These are phyloP conservation scores for Metschnikowia proteae DNA, from an alignment of 805 yeast genomes.

Conservation along the genomic window DNA sequence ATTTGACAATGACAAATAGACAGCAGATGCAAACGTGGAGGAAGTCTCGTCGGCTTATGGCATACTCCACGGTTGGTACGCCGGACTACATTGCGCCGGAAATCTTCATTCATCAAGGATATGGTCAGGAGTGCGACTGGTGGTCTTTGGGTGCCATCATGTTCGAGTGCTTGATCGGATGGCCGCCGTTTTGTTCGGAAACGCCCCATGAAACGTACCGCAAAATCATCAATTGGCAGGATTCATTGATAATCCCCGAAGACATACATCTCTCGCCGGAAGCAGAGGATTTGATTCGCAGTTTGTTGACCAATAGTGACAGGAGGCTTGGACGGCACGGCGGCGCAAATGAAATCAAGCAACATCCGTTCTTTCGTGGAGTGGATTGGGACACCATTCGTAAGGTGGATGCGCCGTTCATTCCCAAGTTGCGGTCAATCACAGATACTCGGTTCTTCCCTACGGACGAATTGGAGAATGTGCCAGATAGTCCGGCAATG, in stretches of 20 bases:
- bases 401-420: slow-evolving; percentile 86
- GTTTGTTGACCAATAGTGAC: slow-evolving; percentile 74
- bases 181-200: slow-evolving; percentile 97
- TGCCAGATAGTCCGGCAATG: slow-evolving; percentile 77
- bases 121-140: slow-evolving; percentile 98
- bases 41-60: slow-evolving; percentile 86
- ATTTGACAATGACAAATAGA: slow-evolving; percentile 89
- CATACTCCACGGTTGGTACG: slow-evolving; percentile 93
- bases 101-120: slow-evolving; percentile 87
- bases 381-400: slow-evolving; percentile 91
- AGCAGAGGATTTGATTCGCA: slow-evolving; percentile 78
- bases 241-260: slow-evolving; percentile 82
- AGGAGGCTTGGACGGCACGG: slow-evolving; percentile 79
- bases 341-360: slow-evolving; percentile 89
- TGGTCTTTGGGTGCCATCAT: slow-evolving; percentile 96
- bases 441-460: slow-evolving; percentile 98
- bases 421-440: slow-evolving; percentile 84
- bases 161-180: slow-evolving; percentile 94
- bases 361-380: slow-evolving; percentile 92
- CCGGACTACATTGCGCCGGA: slow-evolving; percentile 97
- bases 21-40: slow-evolving; percentile 97
- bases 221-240: slow-evolving; percentile 88
- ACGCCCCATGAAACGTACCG: slow-evolving; percentile 92
- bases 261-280: slow-evolving; percentile 87
- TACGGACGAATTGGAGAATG: slow-evolving; percentile 90